Evolutionary conservation across 306 rosid genomes (phyloP).

Genomic region (Dalbergia cultrata): DNA sequence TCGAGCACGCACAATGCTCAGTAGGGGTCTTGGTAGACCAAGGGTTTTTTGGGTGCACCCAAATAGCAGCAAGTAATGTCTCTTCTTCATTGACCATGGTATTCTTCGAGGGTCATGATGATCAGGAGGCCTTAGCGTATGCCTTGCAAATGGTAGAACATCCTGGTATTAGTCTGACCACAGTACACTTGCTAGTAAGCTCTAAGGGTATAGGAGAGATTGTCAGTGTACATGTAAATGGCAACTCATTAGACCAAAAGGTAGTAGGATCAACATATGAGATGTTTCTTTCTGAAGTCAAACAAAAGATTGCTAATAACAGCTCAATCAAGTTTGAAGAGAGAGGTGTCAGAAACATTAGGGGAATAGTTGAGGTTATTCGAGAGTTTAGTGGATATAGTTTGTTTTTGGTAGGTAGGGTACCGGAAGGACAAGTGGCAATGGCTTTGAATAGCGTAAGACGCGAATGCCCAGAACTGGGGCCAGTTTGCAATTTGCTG

Average conservation of each 20-base stretch:
- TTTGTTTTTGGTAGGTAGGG: slow-evolving; percentile 67
- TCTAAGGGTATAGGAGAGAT: slow-evolving; percentile 42
- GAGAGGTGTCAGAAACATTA: slow-evolving; percentile 44
- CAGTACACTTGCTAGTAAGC: slow-evolving; percentile 46
- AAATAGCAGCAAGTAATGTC: slow-evolving; percentile 63
- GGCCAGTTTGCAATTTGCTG: slow-evolving; percentile 63
- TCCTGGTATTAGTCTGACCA: slow-evolving; percentile 64
- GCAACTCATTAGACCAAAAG: background rate
- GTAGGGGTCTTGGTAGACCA: slow-evolving; percentile 81
- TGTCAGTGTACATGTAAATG: slow-evolving; percentile 41
- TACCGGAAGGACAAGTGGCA: slow-evolving; percentile 55
- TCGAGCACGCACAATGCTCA: slow-evolving; percentile 68
- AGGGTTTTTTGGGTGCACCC: slow-evolving; percentile 71
- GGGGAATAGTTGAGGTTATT: slow-evolving; percentile 45
- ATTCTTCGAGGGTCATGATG: slow-evolving; percentile 74
- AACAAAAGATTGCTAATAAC: slow-evolving; percentile 35
- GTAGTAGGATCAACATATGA: slow-evolving; percentile 35
- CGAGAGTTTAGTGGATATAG: slow-evolving; percentile 49
- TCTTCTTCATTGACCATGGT: slow-evolving; percentile 53
- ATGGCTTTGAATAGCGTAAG: slow-evolving; percentile 43
- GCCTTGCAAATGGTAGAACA: slow-evolving; percentile 75
- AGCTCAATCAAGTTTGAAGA: slow-evolving; percentile 53
- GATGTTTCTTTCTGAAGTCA: slow-evolving; percentile 46
- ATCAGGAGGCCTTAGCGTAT: slow-evolving; percentile 72
- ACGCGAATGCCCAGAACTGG: slow-evolving; percentile 66